These are phyloP conservation scores for Raffaelea deltoideospora DNA, from an alignment of 2,329 filamentous ascomycete species.

Conservation along the genomic window DNA sequence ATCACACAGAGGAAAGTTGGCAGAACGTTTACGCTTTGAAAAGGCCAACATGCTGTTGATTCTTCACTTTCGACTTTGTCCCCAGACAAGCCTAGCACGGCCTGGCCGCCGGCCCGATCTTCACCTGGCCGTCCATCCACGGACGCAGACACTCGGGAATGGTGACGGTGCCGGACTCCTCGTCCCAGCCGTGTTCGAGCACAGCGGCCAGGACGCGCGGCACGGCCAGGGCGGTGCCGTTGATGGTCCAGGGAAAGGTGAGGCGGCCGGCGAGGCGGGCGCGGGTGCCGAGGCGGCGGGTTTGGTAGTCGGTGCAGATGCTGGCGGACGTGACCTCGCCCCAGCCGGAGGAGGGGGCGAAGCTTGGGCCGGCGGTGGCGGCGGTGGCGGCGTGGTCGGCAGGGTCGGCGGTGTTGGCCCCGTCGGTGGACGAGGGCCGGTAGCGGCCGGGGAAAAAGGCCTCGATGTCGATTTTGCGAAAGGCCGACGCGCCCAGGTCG, in stretches of 20 bases:
- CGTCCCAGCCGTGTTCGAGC: slow-evolving; percentile 82
- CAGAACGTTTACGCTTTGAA: no score
- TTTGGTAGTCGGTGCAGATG: slow-evolving; percentile 92
- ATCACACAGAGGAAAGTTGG: no score
- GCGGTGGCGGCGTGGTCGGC: background rate
- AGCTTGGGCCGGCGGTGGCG: background rate
- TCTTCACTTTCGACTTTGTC: no score
- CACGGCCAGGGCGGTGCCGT: slow-evolving; percentile 85
- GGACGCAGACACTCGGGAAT: slow-evolving; percentile 67
- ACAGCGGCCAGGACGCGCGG: slow-evolving; percentile 80
- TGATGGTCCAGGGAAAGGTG: slow-evolving; percentile 75
- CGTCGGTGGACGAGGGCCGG: no score
- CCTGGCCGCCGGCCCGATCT: slow-evolving; percentile 33
- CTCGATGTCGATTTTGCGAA: slow-evolving; percentile 83
- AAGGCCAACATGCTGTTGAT: no score
- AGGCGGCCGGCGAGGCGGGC: slow-evolving; percentile 41
- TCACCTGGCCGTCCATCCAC: slow-evolving; percentile 68
- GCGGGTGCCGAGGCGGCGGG: slow-evolving; percentile 62
- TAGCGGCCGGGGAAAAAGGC: slow-evolving; percentile 76
- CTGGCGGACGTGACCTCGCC: slow-evolving; percentile 86
- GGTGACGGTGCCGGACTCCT: slow-evolving; percentile 46
- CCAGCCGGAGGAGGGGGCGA: slow-evolving; percentile 52
- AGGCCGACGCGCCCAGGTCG: slow-evolving; percentile 80
- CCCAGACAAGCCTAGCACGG: no score
- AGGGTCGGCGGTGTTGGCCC: background rate